These are phyloP conservation scores for Monosporascus sp. DNA, from an alignment of 2,329 filamentous ascomycete species.

Conservation along the genomic window DNA sequence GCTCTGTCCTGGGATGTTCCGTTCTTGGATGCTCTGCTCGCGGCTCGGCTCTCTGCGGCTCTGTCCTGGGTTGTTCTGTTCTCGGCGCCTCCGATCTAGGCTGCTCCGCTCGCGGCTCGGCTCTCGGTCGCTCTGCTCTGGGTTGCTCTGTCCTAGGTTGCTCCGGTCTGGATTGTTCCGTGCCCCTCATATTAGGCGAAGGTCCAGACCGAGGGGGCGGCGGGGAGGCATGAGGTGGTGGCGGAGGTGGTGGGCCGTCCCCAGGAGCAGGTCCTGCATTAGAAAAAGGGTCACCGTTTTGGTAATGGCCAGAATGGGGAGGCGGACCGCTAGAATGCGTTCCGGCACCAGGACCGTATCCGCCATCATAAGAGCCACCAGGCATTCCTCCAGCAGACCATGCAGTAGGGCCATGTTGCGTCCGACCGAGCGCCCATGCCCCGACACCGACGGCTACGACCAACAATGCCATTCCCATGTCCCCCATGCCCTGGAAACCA, in stretches of 20 bases:
- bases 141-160: slow-evolving; percentile 28
- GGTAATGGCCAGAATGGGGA: slow-evolving; percentile 4
- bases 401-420: slow-evolving; percentile 45
- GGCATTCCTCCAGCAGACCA: slow-evolving; percentile 12
- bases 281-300: slow-evolving; percentile 10
- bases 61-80: slow-evolving; percentile 27
- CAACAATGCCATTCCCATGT: slow-evolving; percentile 66
- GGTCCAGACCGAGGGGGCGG: slow-evolving; percentile 23
- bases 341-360: slow-evolving; percentile 19
- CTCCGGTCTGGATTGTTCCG: slow-evolving; percentile 28
- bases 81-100: slow-evolving; percentile 18
- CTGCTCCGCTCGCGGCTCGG: slow-evolving; percentile 13
- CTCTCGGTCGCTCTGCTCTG: slow-evolving; percentile 11
- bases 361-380: slow-evolving; percentile 13
- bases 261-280: slow-evolving; percentile 19
- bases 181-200: slow-evolving; percentile 14
- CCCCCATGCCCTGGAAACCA: slow-evolving; percentile 65
- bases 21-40: slow-evolving; percentile 14
- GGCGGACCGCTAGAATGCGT: slow-evolving; percentile 13
- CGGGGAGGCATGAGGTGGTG: slow-evolving; percentile 29
- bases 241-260: slow-evolving; percentile 28
- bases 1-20: slow-evolving; percentile 19
- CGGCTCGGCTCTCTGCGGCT: slow-evolving; percentile 7
- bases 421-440: slow-evolving; percentile 71
- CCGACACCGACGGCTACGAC: slow-evolving; percentile 68